A percentile compares a stretch with the other conserved stretches of the same genome.
Conservation (phyloP, 768 basidiomycete genomes). For the Cystobasidium ongulense region DNA sequence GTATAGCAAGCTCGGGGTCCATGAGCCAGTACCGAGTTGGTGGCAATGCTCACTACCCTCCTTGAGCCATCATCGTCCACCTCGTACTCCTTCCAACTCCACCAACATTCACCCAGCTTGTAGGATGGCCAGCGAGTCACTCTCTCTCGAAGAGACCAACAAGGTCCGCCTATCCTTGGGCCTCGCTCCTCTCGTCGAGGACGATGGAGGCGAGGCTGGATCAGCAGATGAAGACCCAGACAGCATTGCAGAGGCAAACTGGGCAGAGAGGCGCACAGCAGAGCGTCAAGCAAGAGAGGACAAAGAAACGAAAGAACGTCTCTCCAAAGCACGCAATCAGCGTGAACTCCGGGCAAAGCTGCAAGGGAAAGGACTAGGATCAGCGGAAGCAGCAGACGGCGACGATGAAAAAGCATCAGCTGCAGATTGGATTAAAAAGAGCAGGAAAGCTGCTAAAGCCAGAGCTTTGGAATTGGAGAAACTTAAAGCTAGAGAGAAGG, state of each 20-base stretch:
- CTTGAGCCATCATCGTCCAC: too few species aligned
- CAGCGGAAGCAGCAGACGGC: constrained; percentile 56
- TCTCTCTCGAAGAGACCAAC: constrained; percentile 81
- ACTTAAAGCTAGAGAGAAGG: constrained; percentile 60
- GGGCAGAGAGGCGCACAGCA: constrained; percentile 60
- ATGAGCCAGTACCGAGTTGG: too few species aligned
- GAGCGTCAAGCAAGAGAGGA: constrained; percentile 64
- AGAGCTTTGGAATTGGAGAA: constrained; percentile 53
- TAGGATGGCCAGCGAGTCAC: constrained; percentile 64
- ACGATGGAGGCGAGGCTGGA: constrained; percentile 51
- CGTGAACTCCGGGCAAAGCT: constrained; percentile 85
- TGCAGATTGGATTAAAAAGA: constrained; percentile 80
- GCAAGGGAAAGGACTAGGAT: constrained; percentile 85
- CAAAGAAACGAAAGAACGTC: constrained; percentile 64
- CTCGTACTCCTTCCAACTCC: background rate
- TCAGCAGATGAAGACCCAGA: constrained; percentile 39
- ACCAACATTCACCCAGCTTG: background rate
- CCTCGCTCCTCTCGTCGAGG: constrained; percentile 83
- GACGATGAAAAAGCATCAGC: constrained; percentile 43
- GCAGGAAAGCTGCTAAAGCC: constrained; percentile 83
- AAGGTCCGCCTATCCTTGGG: constrained; percentile 89
- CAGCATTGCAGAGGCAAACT: constrained; percentile 73
- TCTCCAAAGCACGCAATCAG: constrained; percentile 90
- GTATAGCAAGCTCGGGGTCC: too few species aligned
- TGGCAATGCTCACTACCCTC: too few species aligned